Evolutionary conservation across 805 yeast genomes (phyloP), one percentile per base, ranked within the genome.

Genomic region (Soucietia sequanensis): DNA sequence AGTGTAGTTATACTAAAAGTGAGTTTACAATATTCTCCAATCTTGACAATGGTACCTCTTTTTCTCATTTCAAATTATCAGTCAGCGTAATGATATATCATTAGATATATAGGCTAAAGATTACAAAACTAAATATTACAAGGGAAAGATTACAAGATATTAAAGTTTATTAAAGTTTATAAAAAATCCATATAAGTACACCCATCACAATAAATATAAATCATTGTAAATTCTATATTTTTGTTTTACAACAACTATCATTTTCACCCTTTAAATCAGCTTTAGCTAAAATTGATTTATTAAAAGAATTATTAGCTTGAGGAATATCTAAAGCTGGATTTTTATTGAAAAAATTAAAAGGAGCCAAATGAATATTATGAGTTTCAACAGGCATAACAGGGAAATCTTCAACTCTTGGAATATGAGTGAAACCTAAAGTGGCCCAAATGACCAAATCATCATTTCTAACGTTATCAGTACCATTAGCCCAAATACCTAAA

Each of bases 301-400:
- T 84, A 63, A 82, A 78, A 16, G 57, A 47, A 60, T 84, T 81
- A 52, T 60, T 74, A 15, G 89, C 76, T 58, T 80, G 82, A 31
- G 93, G 93, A 35, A 84, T 65, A 54, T 83, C 89, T 54, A 85
- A 66, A 28, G 85, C 86, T 23, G 95, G 95, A 62, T 84, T 84
- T 52, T 67, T 77, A 49, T 78, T 80, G 56, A 84, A 84, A 76
- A 84, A 84, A 37, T 85, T 84, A 48, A 75, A 68, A 35, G 95
- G 95, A 30, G 73, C 70, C 38, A 84, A 70, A 39, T 76, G 70
- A 47, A 84, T 79, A 47, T 56, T 62, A 66, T 82, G 80, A 44
- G 79, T 80, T 63, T 84, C 95, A 38, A 81, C 85, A 22, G 93
- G 90, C 95, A 84, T 84, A 34, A 84, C 90, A 31, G 95, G 95